Evolutionary conservation across 1,284 basidiomycete genomes (phyloP).

Genomic region (Leccinum insolens): DNA sequence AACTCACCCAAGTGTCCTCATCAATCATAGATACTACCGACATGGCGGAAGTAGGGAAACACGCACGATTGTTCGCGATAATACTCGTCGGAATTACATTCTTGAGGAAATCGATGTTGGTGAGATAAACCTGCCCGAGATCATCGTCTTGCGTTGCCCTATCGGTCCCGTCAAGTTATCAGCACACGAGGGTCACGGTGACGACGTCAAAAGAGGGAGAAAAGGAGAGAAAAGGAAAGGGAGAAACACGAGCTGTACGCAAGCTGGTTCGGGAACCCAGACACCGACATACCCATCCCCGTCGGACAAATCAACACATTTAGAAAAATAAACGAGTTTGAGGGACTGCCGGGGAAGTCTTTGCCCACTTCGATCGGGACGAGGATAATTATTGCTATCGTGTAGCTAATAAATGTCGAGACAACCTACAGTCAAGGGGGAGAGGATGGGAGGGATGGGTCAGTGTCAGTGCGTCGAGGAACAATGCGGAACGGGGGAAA

Average conservation of each 20-base stretch:
- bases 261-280: constrained; percentile 78
- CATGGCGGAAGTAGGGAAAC: not conserved
- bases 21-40: constrained; percentile 26
- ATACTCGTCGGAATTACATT: constrained; percentile 93
- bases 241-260: constrained; percentile 60
- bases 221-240: no score
- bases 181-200: no score
- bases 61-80: constrained; percentile 76
- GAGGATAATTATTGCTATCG: constrained; percentile 90
- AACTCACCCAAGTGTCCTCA: constrained; percentile 23
- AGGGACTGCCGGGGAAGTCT: constrained; percentile 63
- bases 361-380: constrained; percentile 95
- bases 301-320: constrained; percentile 93
- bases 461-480: not conserved
- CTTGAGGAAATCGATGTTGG: constrained; percentile 67
- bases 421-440: constrained; percentile 53
- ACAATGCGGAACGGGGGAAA: not conserved
- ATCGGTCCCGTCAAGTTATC: constrained; percentile 1
- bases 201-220: no score
- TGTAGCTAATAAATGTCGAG: constrained; percentile 94
- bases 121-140: constrained; percentile 85
- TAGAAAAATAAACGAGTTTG: constrained; percentile 86
- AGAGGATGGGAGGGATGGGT: not conserved
- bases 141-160: constrained; percentile 96
- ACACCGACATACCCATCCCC: no score